Evolutionary conservation across 2,329 filamentous ascomycete genomes (phyloP), one percentile per base, ranked within the genome.

Genomic region (Arthrobotrys musiformis): DNA sequence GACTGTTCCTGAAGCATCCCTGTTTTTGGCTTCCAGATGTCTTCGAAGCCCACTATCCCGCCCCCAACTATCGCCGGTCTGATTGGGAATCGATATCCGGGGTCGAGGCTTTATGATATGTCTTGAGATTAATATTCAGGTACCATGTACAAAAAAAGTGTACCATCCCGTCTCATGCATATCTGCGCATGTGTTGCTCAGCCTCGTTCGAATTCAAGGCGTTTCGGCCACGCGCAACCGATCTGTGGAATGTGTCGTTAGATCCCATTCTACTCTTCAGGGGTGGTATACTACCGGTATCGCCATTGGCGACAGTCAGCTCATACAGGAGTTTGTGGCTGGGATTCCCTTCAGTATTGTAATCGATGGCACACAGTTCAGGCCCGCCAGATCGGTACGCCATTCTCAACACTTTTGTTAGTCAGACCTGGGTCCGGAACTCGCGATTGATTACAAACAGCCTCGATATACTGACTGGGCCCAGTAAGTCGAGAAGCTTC

Each of bases 141-240:
- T 35, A 46, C 52, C 22, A 30, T 22, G 19, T 42, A 52, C n/a
- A n/a, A n/a, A n/a, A n/a, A n/a, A n/a, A n/a, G n/a, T n/a, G n/a
- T 56, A 28, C 19, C 40, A 42, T 42, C 40, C 40, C 40, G 40
- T 42, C 40, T 42, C n/a, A 42, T 42, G 40, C 40, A 42, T 2
- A 42, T 42, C n/a, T n/a, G 30, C 9, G 30, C 40, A 46, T 70
- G 68, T 35, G 58, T 72, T 72, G 68, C 68, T 72, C 68, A 72
- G 68, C 68, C 68, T 72, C 68, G 68, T 64, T 56, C 24, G n/a
- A n/a, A n/a, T 56, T 54, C 35, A 72, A 64, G 48, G 56, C 52
- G 28, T 46, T 44, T 37, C 26, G 28, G 22, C 44, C 56, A 30
- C 19, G 40, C 6, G n/a, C 40, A 42, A n/a, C 40, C 40, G 61